Evolutionary conservation across 352 stramenopile genomes (phyloP), one percentile per base, ranked within the genome.

Genomic region (Pythium chondricola): DNA sequence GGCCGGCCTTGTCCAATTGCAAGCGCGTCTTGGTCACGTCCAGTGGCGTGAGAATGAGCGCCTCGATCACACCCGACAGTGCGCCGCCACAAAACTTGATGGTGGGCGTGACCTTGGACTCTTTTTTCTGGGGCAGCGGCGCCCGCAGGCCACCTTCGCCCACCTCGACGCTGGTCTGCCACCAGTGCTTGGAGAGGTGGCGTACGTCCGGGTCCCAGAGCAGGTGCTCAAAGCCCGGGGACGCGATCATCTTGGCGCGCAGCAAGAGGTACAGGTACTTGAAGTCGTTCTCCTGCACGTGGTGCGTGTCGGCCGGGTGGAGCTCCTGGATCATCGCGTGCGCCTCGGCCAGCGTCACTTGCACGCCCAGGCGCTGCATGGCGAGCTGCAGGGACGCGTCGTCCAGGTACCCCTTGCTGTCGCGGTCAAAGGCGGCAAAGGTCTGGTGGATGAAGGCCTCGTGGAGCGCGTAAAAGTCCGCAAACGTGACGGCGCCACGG

Each of bases 21-120:
- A 96, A 63, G 8, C 85, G 78, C 14, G 85, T 96, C 69, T 96
- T 96, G 51, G 82, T 82, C 26, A 94, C 82, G 55, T 96, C 85
- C 25, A 96, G 58, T 30, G 85, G 85, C 58, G 84, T 90, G 17
- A 96, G 61, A 58, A 87, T 86, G 39, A 90, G 17, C 6, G 85
- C 82, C 51, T 96, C 85, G 20, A 91, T 85, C 38, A 95, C 76
- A 32, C 85, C 85, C 10, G 78, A 91, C n/a, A 88, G 58, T 29
- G 83, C 84, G 17, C 85, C 85, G 21, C 82, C 85, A 30, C 90
- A 66, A 52, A 95, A 89, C 58, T 88, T 88, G 45, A 88, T 40
- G 21, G 52, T 61, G 6, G 81, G 78, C 43, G 76, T 71, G n/a
- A 89, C 81, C 53, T 85, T 88, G 13, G 56, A 60, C 17, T 79